Conservation (phyloP, 2,329 filamentous ascomycete species). For the Aureobasidium subglaciale region DNA sequence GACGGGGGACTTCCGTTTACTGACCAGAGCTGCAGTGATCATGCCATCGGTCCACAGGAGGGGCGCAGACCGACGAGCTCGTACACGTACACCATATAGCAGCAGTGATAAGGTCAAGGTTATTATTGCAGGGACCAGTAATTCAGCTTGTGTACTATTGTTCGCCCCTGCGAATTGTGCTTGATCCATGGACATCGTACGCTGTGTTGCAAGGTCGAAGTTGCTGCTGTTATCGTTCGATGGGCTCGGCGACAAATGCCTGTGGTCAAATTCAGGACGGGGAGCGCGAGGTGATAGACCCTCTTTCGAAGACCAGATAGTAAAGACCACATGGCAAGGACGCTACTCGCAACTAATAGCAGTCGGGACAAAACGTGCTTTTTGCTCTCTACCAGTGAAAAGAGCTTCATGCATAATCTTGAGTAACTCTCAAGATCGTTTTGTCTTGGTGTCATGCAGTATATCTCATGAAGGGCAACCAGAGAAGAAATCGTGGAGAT, state of each 20-base stretch:
- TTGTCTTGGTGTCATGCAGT: not conserved
- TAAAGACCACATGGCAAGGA: constrained; percentile 1
- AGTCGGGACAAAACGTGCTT: not conserved
- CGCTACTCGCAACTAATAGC: not conserved
- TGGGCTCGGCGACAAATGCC: too few species aligned
- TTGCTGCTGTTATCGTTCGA: too few species aligned
- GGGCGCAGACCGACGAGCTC: not conserved
- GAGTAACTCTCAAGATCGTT: not conserved
- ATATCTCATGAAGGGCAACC: not conserved
- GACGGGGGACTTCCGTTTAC: not conserved
- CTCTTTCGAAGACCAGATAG: not conserved
- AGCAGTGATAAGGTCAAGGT: not conserved
- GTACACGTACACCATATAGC: constrained; percentile 1
- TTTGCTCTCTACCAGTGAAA: not conserved
- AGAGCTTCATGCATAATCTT: constrained; percentile 7
- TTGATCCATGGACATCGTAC: not conserved
- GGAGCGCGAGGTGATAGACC: not conserved
- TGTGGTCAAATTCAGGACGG: too few species aligned
- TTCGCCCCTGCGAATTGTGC: not conserved
- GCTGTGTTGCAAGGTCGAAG: not conserved
- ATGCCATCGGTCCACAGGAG: constrained; percentile 7
- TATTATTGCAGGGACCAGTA: not conserved
- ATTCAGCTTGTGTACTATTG: not conserved
- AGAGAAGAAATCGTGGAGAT: not conserved
- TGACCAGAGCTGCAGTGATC: constrained; percentile 1